A percentile compares a stretch with the other conserved stretches of the same genome.
Evolutionary conservation across 768 basidiomycete species (phyloP).

Genomic region (Pilatotrama ljubarskyi): DNA sequence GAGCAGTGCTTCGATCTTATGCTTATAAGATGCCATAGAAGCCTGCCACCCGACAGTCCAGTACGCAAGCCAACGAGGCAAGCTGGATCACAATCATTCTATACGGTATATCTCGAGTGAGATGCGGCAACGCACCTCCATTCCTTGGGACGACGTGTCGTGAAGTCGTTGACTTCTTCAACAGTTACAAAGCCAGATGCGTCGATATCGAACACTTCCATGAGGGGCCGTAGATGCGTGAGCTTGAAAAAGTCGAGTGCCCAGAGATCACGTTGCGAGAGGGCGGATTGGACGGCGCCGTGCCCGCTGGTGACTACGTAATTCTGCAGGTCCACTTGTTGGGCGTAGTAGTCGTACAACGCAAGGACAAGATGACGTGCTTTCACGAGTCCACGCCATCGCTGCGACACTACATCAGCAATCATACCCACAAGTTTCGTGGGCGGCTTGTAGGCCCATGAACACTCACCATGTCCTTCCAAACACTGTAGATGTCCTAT

Average conservation of each 20-base stretch:
- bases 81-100: constrained; percentile 11
- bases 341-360: constrained; percentile 38
- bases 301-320: neutral
- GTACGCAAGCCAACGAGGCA: constrained; percentile 35
- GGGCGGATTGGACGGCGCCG: neutral
- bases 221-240: constrained; percentile 33
- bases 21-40: constrained; percentile 11
- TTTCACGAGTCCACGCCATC: constrained; percentile 55
- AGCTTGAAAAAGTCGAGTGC: constrained; percentile 36
- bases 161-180: constrained; percentile 36
- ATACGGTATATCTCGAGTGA: no score
- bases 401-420: constrained; percentile 29
- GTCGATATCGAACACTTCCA: constrained; percentile 45
- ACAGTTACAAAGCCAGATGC: constrained; percentile 40
- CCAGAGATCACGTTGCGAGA: constrained; percentile 33
- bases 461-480: constrained; percentile 53
- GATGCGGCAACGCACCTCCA: constrained; percentile 30
- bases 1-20: constrained; percentile 16
- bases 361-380: constrained; percentile 48
- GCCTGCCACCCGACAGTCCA: constrained; percentile 35
- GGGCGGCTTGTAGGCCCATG: neutral
- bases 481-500: constrained; percentile 49
- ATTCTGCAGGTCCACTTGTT: constrained; percentile 18
- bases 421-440: neutral
- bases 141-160: constrained; percentile 29